Percentiles rank a stretch among this genome's conserved stretches.
Evolutionary conservation across 495 filamentous ascomycete species (phyloP).

Genomic region (Penicillium pancosmium): DNA sequence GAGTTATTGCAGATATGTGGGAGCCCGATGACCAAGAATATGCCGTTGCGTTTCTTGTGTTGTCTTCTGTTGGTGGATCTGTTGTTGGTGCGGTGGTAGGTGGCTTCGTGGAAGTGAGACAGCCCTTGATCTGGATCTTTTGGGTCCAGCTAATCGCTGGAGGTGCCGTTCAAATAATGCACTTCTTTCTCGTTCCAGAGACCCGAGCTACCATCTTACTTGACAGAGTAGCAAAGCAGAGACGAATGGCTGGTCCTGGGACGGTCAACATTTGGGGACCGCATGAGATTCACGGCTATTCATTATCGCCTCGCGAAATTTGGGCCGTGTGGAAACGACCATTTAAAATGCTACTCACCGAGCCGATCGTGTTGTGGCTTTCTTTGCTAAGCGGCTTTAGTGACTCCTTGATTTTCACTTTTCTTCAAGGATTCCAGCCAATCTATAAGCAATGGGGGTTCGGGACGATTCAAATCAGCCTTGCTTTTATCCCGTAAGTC

Average conservation of each 20-base stretch:
- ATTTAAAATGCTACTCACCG: slow-evolving; percentile 76
- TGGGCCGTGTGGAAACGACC: slow-evolving; percentile 61
- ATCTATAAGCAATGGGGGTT: slow-evolving; percentile 70
- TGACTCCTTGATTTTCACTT: slow-evolving; percentile 81
- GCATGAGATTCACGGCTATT: slow-evolving; percentile 51
- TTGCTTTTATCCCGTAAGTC: slow-evolving; percentile 57
- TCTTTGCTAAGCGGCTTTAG: slow-evolving; percentile 75
- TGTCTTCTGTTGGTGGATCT: slow-evolving; percentile 76
- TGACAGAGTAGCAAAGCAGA: slow-evolving; percentile 65
- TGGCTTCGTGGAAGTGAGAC: slow-evolving; percentile 67
- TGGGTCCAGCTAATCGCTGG: slow-evolving; percentile 83
- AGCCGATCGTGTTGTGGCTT: slow-evolving; percentile 73
- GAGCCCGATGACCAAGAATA: slow-evolving; percentile 66
- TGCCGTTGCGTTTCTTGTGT: slow-evolving; percentile 72
- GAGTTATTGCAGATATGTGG: slow-evolving; percentile 82
- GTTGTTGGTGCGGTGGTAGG: slow-evolving; percentile 78
- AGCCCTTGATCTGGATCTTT: slow-evolving; percentile 73
- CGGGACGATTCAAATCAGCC: slow-evolving; percentile 52
- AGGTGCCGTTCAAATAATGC: slow-evolving; percentile 61
- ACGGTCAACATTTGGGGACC: slow-evolving; percentile 63
- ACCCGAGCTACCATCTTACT: slow-evolving; percentile 69
- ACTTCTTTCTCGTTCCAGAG: slow-evolving; percentile 69
- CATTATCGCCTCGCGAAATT: slow-evolving; percentile 10
- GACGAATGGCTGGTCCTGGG: slow-evolving; percentile 54
- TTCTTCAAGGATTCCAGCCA: slow-evolving; percentile 65